These are phyloP conservation scores for Priceomyces fermenticarens DNA, from an alignment of 805 yeast species.

Conservation along the genomic window DNA sequence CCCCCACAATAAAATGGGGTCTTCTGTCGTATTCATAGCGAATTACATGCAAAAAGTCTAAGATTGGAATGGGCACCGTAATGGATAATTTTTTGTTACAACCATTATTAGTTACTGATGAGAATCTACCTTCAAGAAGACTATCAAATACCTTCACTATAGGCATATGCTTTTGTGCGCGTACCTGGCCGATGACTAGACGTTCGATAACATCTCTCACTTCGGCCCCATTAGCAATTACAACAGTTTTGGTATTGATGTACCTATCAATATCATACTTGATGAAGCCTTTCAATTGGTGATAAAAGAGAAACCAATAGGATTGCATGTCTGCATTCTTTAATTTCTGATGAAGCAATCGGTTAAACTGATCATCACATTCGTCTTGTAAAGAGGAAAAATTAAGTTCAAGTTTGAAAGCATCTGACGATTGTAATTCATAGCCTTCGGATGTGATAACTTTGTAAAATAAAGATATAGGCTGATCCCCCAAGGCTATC, in stretches of 20 bases:
- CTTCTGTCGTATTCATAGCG: conserved; percentile 41
- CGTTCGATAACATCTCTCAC: conserved; percentile 13
- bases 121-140: neutral
- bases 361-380: conserved; percentile 21
- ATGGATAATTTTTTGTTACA: conserved; percentile 35
- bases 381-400: conserved; percentile 50
- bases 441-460: conserved; percentile 28
- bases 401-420: conserved; percentile 39
- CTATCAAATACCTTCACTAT: conserved; percentile 8
- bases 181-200: conserved; percentile 10
- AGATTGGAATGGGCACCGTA: conserved; percentile 59
- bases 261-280: conserved; percentile 29
- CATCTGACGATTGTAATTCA: conserved; percentile 24
- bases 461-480: conserved; percentile 58
- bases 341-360: conserved; percentile 11
- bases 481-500: conserved; percentile 68
- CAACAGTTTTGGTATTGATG: conserved; percentile 19
- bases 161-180: conserved; percentile 2
- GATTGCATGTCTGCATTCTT: conserved; percentile 8
- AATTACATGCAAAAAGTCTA: conserved; percentile 58
- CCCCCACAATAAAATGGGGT: conserved; percentile 57
- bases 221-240: conserved; percentile 16
- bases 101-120: neutral
- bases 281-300: conserved; percentile 14
- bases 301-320: conserved; percentile 22